A percentile compares a stretch with the other conserved stretches of the same genome.
phyloP scores from a whole-genome alignment of 192 early-diverging fungal genomes.

The Gryganskiella cystojenkinii region DNA sequence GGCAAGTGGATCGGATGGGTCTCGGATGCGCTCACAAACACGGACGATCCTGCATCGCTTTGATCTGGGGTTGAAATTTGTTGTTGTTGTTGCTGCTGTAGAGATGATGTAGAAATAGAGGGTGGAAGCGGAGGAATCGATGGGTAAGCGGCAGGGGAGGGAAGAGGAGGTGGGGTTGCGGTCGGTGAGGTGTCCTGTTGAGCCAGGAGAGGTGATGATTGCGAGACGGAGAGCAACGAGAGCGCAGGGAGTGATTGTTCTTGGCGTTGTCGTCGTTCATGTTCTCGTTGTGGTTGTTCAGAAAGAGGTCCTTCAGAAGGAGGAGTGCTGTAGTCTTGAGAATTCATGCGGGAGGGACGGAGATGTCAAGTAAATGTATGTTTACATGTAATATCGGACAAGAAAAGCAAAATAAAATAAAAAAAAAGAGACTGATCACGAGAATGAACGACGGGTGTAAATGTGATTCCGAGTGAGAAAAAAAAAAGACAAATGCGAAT shows the following conservation, averaged over 20 bases:
- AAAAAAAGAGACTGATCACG: not conserved
- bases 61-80: not conserved
- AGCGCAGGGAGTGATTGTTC: not conserved
- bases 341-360: not conserved
- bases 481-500: too few species aligned
- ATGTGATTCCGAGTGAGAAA: too few species aligned
- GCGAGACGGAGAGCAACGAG: not conserved
- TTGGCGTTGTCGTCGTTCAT: not conserved
- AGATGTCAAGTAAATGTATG: not conserved
- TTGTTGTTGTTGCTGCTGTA: constrained; percentile 4
- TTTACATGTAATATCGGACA: not conserved
- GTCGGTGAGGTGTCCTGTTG: not conserved
- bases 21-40: too few species aligned
- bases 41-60: too few species aligned
- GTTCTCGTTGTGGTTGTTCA: constrained; percentile 2
- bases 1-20: too few species aligned
- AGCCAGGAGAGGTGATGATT: constrained; percentile 1
- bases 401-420: not conserved
- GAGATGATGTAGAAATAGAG: not conserved
- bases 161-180: not conserved
- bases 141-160: not conserved
- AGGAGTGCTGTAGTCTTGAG: not conserved
- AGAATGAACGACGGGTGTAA: too few species aligned
- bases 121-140: not conserved
- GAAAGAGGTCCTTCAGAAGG: not conserved